phyloP scores from a whole-genome alignment of 306 rosid genomes.

The Vigna reflexopilosa region DNA sequence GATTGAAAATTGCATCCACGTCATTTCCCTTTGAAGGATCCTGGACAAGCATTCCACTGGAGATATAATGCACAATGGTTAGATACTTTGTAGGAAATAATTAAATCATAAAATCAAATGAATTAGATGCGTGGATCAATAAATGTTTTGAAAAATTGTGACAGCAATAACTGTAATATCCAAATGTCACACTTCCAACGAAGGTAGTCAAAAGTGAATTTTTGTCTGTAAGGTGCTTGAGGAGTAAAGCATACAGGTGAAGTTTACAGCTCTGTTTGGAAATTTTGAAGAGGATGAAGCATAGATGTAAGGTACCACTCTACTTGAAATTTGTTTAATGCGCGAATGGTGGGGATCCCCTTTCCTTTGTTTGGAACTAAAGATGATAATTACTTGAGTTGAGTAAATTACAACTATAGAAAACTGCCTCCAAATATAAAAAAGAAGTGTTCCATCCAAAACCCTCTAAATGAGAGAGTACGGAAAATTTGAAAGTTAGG shows the following conservation, averaged over 20 bases:
- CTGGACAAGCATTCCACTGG: conserved; percentile 99
- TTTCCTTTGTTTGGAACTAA: conserved; percentile 13
- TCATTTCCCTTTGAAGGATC: conserved; percentile 91
- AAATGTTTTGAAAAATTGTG: conserved; percentile 13
- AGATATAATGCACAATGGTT: conserved; percentile 44
- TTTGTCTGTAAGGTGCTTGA: conserved; percentile 25
- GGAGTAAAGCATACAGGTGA: neutral
- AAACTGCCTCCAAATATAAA: neutral
- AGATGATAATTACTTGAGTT: neutral
- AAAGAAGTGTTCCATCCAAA: neutral
- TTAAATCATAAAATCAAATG: conserved; percentile 31
- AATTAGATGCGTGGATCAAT: neutral
- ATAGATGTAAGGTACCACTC: neutral
- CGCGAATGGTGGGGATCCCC: neutral
- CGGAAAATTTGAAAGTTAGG: neutral
- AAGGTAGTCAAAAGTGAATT: conserved; percentile 32
- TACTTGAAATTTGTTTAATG: neutral
- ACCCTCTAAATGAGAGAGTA: neutral
- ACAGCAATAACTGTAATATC: neutral
- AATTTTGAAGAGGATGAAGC: neutral
- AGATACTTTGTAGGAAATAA: conserved; percentile 12
- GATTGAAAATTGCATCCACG: conserved; percentile 87
- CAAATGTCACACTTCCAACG: conserved; percentile 28
- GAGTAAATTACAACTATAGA: conserved; percentile 5
- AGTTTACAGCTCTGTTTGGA: neutral